These are phyloP conservation scores for Mimosa pudica DNA, from an alignment of 306 rosid genomes.

Conservation along the genomic window DNA sequence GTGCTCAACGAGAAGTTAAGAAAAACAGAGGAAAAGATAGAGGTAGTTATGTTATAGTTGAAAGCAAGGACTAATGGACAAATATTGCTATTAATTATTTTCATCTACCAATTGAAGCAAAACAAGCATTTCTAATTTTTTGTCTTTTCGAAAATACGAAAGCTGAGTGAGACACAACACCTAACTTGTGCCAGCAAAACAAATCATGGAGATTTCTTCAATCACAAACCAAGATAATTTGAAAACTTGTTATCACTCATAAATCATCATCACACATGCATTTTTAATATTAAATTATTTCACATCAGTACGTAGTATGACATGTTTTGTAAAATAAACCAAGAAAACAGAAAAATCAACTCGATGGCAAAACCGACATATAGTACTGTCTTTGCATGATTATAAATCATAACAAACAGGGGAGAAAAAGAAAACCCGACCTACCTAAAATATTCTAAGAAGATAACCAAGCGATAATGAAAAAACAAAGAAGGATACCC, in stretches of 20 bases:
- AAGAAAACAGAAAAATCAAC: background rate
- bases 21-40: background rate
- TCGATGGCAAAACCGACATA: background rate
- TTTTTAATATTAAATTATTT: background rate
- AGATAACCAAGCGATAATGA: slow-evolving; percentile 10
- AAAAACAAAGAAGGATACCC: slow-evolving; percentile 14
- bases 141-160: slow-evolving; percentile 23
- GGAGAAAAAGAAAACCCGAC: slow-evolving; percentile 32
- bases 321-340: background rate
- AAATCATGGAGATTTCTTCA: slow-evolving; percentile 2
- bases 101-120: slow-evolving; percentile 33
- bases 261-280: background rate
- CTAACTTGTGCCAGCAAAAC: background rate
- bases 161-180: slow-evolving; percentile 13
- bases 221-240: slow-evolving; percentile 26
- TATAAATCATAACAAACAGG: slow-evolving; percentile 27
- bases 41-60: background rate
- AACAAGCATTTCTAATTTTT: slow-evolving; percentile 10
- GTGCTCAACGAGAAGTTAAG: background rate
- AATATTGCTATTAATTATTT: background rate
- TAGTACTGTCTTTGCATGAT: background rate
- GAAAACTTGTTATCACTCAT: background rate
- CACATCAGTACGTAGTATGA: background rate
- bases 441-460: background rate
- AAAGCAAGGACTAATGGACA: slow-evolving; percentile 3